Evolutionary conservation across 768 basidiomycete genomes (phyloP).

Genomic region (Suillus luteus): DNA sequence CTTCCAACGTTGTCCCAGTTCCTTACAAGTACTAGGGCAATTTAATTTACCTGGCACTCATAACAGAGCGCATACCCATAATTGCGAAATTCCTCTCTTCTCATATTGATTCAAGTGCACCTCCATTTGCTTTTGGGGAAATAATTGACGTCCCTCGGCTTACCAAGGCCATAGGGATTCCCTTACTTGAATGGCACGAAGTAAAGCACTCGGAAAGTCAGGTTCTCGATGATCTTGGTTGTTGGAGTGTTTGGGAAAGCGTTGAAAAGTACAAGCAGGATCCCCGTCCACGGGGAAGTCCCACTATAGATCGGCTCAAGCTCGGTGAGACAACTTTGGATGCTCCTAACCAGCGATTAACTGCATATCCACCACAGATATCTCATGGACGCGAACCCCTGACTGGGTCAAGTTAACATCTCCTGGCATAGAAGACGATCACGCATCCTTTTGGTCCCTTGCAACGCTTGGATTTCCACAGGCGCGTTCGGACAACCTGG

Average conservation of each 20-base stretch:
- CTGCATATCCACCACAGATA: slow-evolving; percentile 39
- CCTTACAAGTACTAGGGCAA: slow-evolving; percentile 48
- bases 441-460: slow-evolving; percentile 27
- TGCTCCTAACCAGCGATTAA: slow-evolving; percentile 34
- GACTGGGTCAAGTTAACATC: slow-evolving; percentile 25
- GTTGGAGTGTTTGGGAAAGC: slow-evolving; percentile 26
- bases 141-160: slow-evolving; percentile 63
- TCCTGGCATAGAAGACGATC: slow-evolving; percentile 20
- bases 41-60: slow-evolving; percentile 57
- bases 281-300: slow-evolving; percentile 18
- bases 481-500: slow-evolving; percentile 13
- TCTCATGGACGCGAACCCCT: slow-evolving; percentile 29
- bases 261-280: slow-evolving; percentile 18
- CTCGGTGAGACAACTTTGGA: slow-evolving; percentile 10
- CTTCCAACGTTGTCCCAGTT: slow-evolving; percentile 6
- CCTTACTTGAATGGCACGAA: slow-evolving; percentile 65
- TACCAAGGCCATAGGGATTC: slow-evolving; percentile 41
- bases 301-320: slow-evolving; percentile 8
- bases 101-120: slow-evolving; percentile 52
- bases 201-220: slow-evolving; percentile 51
- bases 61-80: slow-evolving; percentile 62
- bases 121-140: slow-evolving; percentile 55
- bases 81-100: slow-evolving; percentile 60
- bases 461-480: slow-evolving; percentile 27
- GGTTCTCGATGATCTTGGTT: slow-evolving; percentile 31